These are phyloP conservation scores for Jamesozyma jinghongensis DNA, from an alignment of 805 yeast species.

Conservation along the genomic window DNA sequence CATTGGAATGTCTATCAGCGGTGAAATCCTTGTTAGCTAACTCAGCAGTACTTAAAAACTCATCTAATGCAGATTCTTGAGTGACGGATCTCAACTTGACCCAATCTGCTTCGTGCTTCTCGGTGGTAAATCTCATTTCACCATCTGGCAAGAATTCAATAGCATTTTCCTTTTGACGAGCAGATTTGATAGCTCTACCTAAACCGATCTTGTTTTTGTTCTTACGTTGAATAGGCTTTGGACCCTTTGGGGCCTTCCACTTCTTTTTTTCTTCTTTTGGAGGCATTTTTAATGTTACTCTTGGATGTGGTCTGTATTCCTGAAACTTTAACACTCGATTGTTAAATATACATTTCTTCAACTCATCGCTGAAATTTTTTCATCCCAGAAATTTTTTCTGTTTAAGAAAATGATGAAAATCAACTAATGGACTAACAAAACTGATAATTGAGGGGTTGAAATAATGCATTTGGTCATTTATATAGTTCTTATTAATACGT, in stretches of 20 bases:
- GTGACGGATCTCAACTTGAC: constrained; percentile 88
- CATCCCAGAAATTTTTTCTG: background rate
- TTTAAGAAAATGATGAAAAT: no score
- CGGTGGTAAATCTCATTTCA: constrained; percentile 81
- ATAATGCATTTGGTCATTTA: background rate
- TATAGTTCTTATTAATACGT: background rate
- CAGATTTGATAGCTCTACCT: constrained; percentile 75
- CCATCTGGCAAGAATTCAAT: constrained; percentile 74
- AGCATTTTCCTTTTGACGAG: constrained; percentile 58
- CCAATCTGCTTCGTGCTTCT: constrained; percentile 77
- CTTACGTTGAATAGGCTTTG: constrained; percentile 78
- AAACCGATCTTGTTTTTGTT: constrained; percentile 78
- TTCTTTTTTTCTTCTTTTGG: constrained; percentile 48
- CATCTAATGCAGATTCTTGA: constrained; percentile 89
- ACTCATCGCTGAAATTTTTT: constrained; percentile 6
- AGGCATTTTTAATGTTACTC: constrained; percentile 31
- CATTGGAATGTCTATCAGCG: constrained; percentile 77
- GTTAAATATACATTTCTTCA: background rate
- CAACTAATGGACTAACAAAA: no score
- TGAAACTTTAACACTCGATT: background rate
- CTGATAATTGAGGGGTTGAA: no score
- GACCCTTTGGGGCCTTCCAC: constrained; percentile 87
- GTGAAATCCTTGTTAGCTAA: constrained; percentile 94
- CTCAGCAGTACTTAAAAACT: constrained; percentile 89
- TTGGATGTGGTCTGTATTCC: background rate